Evolutionary conservation across 228 moss, liverwort and hornwort species (phyloP).

Genomic region (Sphagnum magellanicum): DNA sequence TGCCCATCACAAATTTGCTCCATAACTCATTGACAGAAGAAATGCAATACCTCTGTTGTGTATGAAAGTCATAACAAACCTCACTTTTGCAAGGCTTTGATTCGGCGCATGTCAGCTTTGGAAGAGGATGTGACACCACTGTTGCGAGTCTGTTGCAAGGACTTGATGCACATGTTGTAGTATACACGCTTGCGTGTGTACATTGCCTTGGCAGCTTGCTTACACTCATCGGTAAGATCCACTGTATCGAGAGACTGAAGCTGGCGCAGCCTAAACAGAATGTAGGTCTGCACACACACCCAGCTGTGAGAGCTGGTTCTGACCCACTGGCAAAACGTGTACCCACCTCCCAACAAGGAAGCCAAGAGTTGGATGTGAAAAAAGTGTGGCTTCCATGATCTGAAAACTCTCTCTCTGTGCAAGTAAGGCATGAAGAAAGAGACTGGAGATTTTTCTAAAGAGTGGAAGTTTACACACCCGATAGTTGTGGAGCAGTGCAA

Average conservation of each 20-base stretch:
- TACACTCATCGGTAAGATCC: conserved; percentile 70
- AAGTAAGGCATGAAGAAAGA: too few relatives aligned
- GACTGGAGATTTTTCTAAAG: too few relatives aligned
- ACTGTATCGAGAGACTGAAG: conserved; percentile 73
- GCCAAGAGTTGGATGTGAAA: too few relatives aligned
- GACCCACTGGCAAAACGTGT: not conserved
- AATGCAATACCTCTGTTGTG: too few relatives aligned
- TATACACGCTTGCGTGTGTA: conserved; percentile 97
- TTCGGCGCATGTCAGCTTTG: conserved; percentile 46
- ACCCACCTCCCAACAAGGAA: not conserved
- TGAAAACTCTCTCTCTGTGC: too few relatives aligned
- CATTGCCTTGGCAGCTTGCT: conserved; percentile 70
- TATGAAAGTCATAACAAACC: not conserved
- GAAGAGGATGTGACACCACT: conserved; percentile 25
- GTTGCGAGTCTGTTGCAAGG: conserved; percentile 68
- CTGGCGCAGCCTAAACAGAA: conserved; percentile 87
- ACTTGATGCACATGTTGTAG: conserved; percentile 95
- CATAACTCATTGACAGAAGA: too few relatives aligned
- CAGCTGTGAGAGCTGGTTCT: not conserved
- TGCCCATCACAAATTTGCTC: too few relatives aligned
- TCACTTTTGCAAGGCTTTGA: conserved; percentile 72
- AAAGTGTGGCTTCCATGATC: too few relatives aligned
- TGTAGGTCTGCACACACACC: conserved; percentile 67
- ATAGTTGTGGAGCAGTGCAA: conserved; percentile 92
- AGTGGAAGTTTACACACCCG: conserved; percentile 40